phyloP scores from a whole-genome alignment of 2,329 filamentous ascomycete species.

The Pyrenophora teres region DNA sequence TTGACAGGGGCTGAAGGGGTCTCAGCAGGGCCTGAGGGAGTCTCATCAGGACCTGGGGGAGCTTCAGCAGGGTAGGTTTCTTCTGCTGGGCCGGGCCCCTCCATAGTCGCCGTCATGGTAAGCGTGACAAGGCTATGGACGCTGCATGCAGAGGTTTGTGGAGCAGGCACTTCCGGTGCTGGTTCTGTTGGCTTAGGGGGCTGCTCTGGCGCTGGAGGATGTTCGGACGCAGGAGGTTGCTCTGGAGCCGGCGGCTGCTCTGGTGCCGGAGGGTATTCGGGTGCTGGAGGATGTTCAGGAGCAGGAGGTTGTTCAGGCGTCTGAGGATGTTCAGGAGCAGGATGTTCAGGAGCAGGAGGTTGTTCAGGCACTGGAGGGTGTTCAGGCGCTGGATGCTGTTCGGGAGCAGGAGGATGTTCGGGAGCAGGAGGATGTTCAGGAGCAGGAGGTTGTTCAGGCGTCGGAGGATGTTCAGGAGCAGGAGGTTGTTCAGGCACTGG shows the following conservation, averaged over 20 bases:
- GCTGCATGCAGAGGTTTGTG: not conserved
- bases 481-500: not conserved
- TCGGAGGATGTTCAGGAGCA: not conserved
- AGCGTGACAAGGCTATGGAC: not conserved
- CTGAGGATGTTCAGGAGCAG: not conserved
- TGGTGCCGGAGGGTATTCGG: too few relatives aligned
- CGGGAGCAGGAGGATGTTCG: too few relatives aligned
- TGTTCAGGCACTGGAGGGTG: not conserved
- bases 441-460: too few relatives aligned
- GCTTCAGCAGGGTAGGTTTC: not conserved
- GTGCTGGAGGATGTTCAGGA: too few relatives aligned
- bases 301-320: too few relatives aligned
- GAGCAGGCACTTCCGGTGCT: not conserved
- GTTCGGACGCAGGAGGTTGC: too few relatives aligned
- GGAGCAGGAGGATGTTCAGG: too few relatives aligned
- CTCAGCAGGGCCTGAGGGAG: not conserved
- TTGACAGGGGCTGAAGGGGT: not conserved
- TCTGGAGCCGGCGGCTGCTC: not conserved
- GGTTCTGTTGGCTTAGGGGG: not conserved
- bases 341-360: not conserved
- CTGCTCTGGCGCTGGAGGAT: not conserved
- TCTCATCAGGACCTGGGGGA: not conserved
- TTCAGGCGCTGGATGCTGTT: too few relatives aligned
- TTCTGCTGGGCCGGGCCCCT: not conserved
- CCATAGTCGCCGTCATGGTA: not conserved